Evolutionary conservation across 2,329 filamentous ascomycete species (phyloP).

Genomic region (Fusarium mangiferae): DNA sequence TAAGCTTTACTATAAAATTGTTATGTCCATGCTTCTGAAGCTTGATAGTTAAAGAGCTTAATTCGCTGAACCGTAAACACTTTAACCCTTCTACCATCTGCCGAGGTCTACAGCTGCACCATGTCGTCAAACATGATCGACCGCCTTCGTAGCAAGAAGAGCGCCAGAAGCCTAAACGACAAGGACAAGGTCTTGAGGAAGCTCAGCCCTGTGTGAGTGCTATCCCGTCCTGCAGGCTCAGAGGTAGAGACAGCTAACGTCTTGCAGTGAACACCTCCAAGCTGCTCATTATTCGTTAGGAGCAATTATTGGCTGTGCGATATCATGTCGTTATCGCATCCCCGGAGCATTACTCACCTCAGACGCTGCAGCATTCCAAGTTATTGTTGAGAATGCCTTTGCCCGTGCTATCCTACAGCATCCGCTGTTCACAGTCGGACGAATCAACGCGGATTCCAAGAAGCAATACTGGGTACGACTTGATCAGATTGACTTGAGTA

Average conservation of each 20-base stretch:
- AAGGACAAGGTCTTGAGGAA: not conserved
- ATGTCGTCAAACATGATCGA: not conserved
- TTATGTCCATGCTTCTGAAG: not conserved
- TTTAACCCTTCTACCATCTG: accelerated
- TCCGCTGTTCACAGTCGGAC: slow-evolving; percentile 5
- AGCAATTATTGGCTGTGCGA: not conserved
- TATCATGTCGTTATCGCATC: slow-evolving; percentile 18
- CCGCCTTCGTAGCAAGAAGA: not conserved
- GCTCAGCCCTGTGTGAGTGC: slow-evolving; percentile 16
- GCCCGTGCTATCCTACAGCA: not conserved
- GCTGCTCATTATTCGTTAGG: not conserved
- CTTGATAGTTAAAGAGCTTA: not conserved
- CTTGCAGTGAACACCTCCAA: not conserved
- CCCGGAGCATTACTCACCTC: not conserved
- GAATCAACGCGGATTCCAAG: not conserved
- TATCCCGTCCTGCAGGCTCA: accelerated
- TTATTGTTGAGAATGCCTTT: slow-evolving; percentile 4
- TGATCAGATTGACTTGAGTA: slow-evolving; percentile 3
- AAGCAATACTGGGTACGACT: slow-evolving; percentile 16
- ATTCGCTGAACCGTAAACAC: not conserved
- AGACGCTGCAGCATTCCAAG: not conserved
- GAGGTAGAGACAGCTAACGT: not conserved
- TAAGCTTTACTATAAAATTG: not conserved
- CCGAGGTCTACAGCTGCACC: not conserved
- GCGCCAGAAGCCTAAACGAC: not conserved